A percentile compares a stretch with the other conserved stretches of the same genome.
These are phyloP conservation scores for Podaxis rugospora DNA, from an alignment of 768 basidiomycete genomes.

Conservation along the genomic window DNA sequence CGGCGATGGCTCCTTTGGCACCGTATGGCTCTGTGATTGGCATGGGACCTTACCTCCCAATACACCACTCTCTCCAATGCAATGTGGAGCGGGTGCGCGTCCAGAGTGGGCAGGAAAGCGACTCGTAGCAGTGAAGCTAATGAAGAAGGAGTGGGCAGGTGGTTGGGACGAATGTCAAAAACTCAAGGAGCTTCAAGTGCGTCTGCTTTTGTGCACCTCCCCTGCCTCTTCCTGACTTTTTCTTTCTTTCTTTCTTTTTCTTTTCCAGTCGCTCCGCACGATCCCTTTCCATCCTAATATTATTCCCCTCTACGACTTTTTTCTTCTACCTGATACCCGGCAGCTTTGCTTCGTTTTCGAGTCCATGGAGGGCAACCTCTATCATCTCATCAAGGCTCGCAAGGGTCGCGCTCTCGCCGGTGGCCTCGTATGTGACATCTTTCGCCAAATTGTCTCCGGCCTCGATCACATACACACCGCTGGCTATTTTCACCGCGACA, in stretches of 20 bases:
- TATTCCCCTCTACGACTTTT: constrained; percentile 98
- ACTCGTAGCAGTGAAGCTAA: constrained; percentile 94
- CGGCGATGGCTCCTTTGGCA: constrained; percentile 98
- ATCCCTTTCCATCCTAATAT: constrained; percentile 96
- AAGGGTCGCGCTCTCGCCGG: constrained; percentile 95
- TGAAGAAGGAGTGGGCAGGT: constrained; percentile 97
- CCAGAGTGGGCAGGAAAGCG: constrained; percentile 94
- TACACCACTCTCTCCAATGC: constrained; percentile 91
- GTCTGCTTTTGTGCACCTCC: constrained; percentile 19
- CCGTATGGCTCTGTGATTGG: constrained; percentile 99
- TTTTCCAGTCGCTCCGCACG: constrained; percentile 77
- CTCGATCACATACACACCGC: constrained; percentile 88
- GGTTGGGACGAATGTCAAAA: constrained; percentile 97
- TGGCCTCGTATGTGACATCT: constrained; percentile 92
- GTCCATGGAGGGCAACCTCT: constrained; percentile 99
- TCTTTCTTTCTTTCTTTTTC: constrained; percentile 11
- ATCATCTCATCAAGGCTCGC: constrained; percentile 96
- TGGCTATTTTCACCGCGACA: constrained; percentile 98
- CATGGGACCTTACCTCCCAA: constrained; percentile 91
- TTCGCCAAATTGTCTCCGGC: constrained; percentile 86
- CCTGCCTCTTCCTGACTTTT: constrained; percentile 14
- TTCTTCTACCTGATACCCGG: constrained; percentile 91
- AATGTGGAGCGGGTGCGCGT: constrained; percentile 86
- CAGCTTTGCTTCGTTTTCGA: constrained; percentile 99
- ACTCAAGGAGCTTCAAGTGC: constrained; percentile 92